Conservation (phyloP, 208 protist genomes). For the Lotmaria passim region DNA sequence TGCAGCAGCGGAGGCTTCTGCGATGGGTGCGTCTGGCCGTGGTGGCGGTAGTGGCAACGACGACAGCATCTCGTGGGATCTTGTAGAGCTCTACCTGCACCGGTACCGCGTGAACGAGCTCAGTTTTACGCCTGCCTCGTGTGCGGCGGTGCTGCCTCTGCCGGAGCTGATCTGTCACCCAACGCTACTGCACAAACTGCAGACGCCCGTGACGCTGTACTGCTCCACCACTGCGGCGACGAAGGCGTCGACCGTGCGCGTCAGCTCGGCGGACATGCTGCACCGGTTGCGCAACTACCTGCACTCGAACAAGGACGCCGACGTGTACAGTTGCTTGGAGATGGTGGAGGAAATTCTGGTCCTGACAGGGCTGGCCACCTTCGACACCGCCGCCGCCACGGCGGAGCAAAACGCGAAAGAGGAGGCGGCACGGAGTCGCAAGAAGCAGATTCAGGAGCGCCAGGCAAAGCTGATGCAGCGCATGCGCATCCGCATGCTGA, state of each 20-base stretch:
- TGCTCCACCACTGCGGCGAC: neutral
- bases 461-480: conserved; percentile 68
- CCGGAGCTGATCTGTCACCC: conserved; percentile 33
- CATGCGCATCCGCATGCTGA: conserved; percentile 50
- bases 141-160: conserved; percentile 42
- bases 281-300: conserved; percentile 48
- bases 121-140: conserved; percentile 40
- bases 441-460: conserved; percentile 61
- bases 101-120: conserved; percentile 26
- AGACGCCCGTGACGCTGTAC: conserved; percentile 28
- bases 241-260: neutral
- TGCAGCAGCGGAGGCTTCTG: neutral
- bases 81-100: conserved; percentile 46
- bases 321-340: conserved; percentile 53
- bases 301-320: conserved; percentile 28
- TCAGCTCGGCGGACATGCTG: conserved; percentile 45
- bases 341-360: conserved; percentile 67
- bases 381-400: conserved; percentile 18
- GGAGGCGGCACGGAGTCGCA: conserved; percentile 38
- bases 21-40: neutral
- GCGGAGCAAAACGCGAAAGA: conserved; percentile 32
- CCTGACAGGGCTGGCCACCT: conserved; percentile 41
- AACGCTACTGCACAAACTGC: conserved; percentile 61
- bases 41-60: neutral
- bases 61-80: conserved; percentile 33